Base-by-base conservation (phyloP, 148 eudicot species). In the Rhododendron ovatum region DNA sequence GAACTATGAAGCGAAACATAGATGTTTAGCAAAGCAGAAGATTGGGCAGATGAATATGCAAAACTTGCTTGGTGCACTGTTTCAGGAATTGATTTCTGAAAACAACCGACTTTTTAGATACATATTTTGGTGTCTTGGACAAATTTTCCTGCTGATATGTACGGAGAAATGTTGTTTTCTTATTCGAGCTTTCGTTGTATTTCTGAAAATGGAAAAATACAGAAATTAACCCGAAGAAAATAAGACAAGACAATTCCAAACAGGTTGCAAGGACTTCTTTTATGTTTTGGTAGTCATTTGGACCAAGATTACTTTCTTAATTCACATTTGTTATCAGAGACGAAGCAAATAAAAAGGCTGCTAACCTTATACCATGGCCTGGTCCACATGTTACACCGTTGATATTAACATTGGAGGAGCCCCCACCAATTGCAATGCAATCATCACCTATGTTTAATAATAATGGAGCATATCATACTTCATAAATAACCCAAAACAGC, bases 341-440 rank as follows among this genome's bases (percentile, higher is more conserved):
- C 35, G 13, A 11, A 69, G 37, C 35, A 69, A 69, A 69, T 69
- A 28, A 6, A 1, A 43, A 13, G 35, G 24, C 15, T 13, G 51
- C 75, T 79, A 69, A 92, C 92, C 93, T 90, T 48, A 90, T 92
- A 24, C 93, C 93, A 84, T 92, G 92, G 39, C 93, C 93, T 59
- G 92, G 93, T 76, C 91, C 92, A 78, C 93, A 92, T 76, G 84
- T 74, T 22, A 92, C 71, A 14, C 89, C 89, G n/a, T 63, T 85
- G 82, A 92, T 87, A 59, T 83, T 82, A 45, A 92, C 74, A 79
- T 90, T 83, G 26, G 91, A 90, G 45, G 91, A 86, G 81, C 91
- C 91, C 18, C 88, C 91, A 78, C 78, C 85, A 17, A 92, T 86
- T 24, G 92, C 93, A 86, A 92, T 83, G 82, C 93, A 92, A 73